These are phyloP conservation scores for Erodium maritimum DNA, from an alignment of 345 rosid species.

Conservation along the genomic window DNA sequence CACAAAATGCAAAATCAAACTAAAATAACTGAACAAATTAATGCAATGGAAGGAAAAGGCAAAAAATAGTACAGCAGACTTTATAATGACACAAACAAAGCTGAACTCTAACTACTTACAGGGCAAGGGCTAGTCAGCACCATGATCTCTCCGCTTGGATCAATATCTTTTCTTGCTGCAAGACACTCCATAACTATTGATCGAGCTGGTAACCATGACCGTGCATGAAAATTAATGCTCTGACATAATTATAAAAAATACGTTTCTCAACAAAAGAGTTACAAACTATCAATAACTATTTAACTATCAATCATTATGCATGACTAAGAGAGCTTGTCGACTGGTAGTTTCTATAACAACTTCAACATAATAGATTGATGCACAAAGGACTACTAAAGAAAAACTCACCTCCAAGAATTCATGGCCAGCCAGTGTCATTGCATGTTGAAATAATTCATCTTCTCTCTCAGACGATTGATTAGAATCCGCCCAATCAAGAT, in stretches of 20 bases:
- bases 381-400: background rate
- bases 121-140: conserved; percentile 23
- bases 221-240: conserved; percentile 25
- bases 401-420: conserved; percentile 29
- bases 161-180: conserved; percentile 13
- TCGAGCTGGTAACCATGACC: conserved; percentile 31
- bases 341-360: background rate
- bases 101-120: conserved; percentile 13
- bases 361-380: background rate
- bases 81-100: background rate
- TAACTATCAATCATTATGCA: too few relatives aligned
- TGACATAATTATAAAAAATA: background rate
- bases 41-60: too few relatives aligned
- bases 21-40: too few relatives aligned
- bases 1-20: background rate
- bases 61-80: background rate
- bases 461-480: conserved; percentile 28
- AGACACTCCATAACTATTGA: conserved; percentile 24
- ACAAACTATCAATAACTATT: too few relatives aligned
- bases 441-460: conserved; percentile 20
- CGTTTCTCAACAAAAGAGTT: background rate
- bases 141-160: conserved; percentile 20
- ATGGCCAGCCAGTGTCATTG: conserved; percentile 26
- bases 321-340: too few relatives aligned
- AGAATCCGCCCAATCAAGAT: conserved; percentile 30